Evolutionary conservation across 1,139 yeast species (phyloP).

Genomic region (Casaregolazyma lundiana): DNA sequence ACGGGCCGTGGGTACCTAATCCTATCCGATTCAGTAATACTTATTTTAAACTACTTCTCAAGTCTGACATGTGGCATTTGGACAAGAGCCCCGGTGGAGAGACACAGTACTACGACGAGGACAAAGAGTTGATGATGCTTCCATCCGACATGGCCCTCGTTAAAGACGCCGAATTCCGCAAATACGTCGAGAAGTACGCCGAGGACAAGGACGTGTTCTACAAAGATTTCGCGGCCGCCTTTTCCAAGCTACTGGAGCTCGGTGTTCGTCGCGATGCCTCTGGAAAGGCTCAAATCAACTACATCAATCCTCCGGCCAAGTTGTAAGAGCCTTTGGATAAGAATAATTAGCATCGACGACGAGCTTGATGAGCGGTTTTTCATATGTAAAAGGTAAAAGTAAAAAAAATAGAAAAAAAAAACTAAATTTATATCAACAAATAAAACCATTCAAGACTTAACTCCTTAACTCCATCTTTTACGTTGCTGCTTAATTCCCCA

Average conservation of each 20-base stretch:
- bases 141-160: conserved; percentile 59
- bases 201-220: conserved; percentile 48
- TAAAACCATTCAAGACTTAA: too few relatives aligned
- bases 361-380: background rate
- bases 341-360: background rate
- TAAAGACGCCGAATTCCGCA: conserved; percentile 44
- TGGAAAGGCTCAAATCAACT: conserved; percentile 31
- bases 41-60: conserved; percentile 53
- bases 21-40: conserved; percentile 63
- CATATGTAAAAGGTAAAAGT: background rate
- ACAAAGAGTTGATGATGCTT: conserved; percentile 53
- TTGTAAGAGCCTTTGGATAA: background rate
- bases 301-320: conserved; percentile 22
- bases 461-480: too few relatives aligned
- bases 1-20: conserved; percentile 95
- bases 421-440: too few relatives aligned
- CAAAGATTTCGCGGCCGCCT: conserved; percentile 50
- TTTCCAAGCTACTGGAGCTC: conserved; percentile 53
- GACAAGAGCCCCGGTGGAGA: conserved; percentile 52
- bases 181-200: conserved; percentile 53
- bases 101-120: conserved; percentile 73
- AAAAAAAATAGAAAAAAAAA: too few relatives aligned
- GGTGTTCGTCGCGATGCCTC: conserved; percentile 42
- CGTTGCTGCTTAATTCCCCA: too few relatives aligned
- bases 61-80: conserved; percentile 71